Conservation (phyloP, 2,329 filamentous ascomycete genomes). For the Venturiaceae sp. region DNA sequence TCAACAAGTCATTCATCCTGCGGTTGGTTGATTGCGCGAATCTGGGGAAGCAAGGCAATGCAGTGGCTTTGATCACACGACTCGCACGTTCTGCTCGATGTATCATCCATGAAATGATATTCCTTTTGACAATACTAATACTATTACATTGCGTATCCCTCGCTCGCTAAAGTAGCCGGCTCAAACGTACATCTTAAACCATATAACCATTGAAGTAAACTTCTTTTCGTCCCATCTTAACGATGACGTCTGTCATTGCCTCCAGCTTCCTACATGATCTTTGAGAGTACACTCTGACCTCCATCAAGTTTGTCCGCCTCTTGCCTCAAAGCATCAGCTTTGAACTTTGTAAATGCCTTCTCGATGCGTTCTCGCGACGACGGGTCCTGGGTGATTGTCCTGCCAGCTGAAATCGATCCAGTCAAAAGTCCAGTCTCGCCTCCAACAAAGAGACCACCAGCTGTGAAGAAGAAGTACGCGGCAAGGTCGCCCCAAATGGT, state of each 20-base stretch:
- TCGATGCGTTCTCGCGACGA: constrained; percentile 49
- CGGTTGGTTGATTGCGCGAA: too few relatives aligned
- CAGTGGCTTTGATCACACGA: neutral
- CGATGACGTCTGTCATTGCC: neutral
- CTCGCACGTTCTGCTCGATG: neutral
- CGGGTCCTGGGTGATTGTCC: constrained; percentile 43
- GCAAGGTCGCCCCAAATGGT: constrained; percentile 49
- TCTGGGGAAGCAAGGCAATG: too few relatives aligned
- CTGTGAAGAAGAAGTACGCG: constrained; percentile 52
- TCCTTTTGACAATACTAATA: neutral
- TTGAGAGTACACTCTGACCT: constrained; percentile 7
- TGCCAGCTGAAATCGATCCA: constrained; percentile 44
- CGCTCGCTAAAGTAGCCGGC: neutral
- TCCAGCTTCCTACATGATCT: neutral
- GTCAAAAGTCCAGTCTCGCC: constrained; percentile 53
- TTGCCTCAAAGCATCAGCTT: constrained; percentile 51
- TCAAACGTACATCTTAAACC: neutral
- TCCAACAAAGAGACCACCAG: constrained; percentile 53
- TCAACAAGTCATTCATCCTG: too few relatives aligned
- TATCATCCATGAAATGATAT: neutral
- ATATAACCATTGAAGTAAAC: neutral
- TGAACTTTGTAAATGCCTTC: constrained; percentile 52
- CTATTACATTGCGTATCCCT: neutral
- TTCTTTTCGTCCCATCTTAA: neutral
- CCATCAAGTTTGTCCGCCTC: constrained; percentile 48